Percentiles rank a stretch among this genome's conserved stretches.
Conservation (phyloP, 352 stramenopile genomes). For the Phytophthora rubi region DNA sequence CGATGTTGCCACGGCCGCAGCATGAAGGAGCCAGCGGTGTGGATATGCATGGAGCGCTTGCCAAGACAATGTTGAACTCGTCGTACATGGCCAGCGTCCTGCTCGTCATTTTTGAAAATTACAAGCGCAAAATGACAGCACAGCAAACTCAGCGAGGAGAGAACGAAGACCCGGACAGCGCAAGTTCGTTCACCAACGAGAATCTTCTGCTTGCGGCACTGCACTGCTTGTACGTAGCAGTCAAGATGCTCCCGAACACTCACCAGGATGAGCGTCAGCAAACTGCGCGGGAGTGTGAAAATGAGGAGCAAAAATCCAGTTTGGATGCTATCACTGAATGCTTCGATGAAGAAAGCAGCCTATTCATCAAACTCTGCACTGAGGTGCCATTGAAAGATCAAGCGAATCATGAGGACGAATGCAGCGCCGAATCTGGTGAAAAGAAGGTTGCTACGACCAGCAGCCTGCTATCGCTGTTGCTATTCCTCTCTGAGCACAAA, state of each 20-base stretch:
- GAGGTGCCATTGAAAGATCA: slow-evolving; percentile 30
- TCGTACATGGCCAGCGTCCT: slow-evolving; percentile 50
- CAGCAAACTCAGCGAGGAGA: slow-evolving; percentile 1
- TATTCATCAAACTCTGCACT: slow-evolving; percentile 52
- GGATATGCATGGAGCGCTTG: slow-evolving; percentile 42
- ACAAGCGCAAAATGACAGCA: slow-evolving; percentile 18
- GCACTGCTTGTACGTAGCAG: slow-evolving; percentile 58
- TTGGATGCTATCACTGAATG: slow-evolving; percentile 38
- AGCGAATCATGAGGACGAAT: background rate
- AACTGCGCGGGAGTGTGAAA: background rate
- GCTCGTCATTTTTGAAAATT: slow-evolving; percentile 54
- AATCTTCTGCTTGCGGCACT: slow-evolving; percentile 64
- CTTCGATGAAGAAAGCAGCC: slow-evolving; percentile 41
- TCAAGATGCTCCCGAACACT: slow-evolving; percentile 34
- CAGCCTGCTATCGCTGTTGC: slow-evolving; percentile 38
- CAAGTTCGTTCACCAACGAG: slow-evolving; percentile 38
- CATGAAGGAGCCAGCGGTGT: slow-evolving; percentile 21
- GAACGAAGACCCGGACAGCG: slow-evolving; percentile 7
- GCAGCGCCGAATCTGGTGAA: background rate
- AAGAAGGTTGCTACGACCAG: background rate
- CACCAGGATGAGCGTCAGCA: slow-evolving; percentile 3
- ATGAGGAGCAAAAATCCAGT: slow-evolving; percentile 9
- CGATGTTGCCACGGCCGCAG: slow-evolving; percentile 38
- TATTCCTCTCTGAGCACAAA: slow-evolving; percentile 27
- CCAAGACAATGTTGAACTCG: slow-evolving; percentile 59